Base-by-base conservation (phyloP, 257 asterid species). In the Solanum gandarillasii region DNA sequence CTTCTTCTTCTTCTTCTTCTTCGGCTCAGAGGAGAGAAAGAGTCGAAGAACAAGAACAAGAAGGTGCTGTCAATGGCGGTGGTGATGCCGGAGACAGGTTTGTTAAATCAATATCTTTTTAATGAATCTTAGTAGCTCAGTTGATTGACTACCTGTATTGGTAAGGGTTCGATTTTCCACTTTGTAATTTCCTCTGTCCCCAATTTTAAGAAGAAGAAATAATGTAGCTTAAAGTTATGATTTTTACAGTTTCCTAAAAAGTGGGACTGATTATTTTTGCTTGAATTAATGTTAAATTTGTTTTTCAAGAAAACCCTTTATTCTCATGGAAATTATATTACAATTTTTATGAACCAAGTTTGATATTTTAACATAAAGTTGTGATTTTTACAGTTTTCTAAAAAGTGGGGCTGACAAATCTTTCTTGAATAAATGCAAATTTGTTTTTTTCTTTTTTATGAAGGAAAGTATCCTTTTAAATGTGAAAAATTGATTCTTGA, bases 21-120 rank as follows among this genome's bases (percentile, higher is more conserved):
- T 27, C 76, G 1, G n/a, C 41, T 4, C 88, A 87, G 74, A 92
- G 94, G 87, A 91, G 98, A 83, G 96, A 89, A 85, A 91, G 98
- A 72, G 95, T 92, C 23, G 95, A 88, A 38, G 90, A 89, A 34
- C 43, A 43, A 38, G 89, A 35, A 18, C 88, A 85, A 13, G 78
- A 85, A 36, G 88, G 65, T n/a, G 83, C 36, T 5, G 90, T 78
- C 9, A 76, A 41, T 5, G 88, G 76, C 3, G 9, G 10, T 2
- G 65, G 11, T 55, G n/a, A 55, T 55, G n/a, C 65, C 65, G 10
- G 0, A 48, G 70, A 29, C 41, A 82, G 85, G 86, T 88, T 90
- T 79, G 92, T 83, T 89, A 13, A 25, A 79, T 36, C 31, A 74
- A 0, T 67, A 14, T 71, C 2, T 3, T 31, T 3, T 31, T 38